Evolutionary conservation across 2,329 filamentous ascomycete genomes (phyloP), one percentile per base, ranked within the genome.

Genomic region (Pseudopyrenochaeta lycopersici): DNA sequence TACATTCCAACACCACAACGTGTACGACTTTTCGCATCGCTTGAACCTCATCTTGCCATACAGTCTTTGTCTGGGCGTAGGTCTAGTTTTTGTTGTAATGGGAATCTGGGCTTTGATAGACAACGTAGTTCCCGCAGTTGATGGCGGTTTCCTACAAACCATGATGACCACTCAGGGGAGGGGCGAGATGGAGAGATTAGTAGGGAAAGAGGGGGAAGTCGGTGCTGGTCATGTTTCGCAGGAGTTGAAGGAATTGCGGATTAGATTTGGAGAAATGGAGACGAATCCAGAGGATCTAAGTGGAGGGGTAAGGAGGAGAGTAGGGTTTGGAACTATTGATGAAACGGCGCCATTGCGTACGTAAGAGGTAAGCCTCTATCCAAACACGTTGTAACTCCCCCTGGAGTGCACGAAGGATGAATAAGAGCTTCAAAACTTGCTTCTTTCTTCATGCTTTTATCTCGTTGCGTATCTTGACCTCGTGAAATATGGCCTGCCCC

Each of bases 131-230:
- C 32, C 46, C 0, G 52, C 52, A 7, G 33, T 38, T 1, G 56
- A 62, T 35, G 55, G 55, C 9, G 58, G 58, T 1, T 62, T 62
- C 30, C 21, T 62, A 14, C 55, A 62, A 15, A 44, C 56, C 31
- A 48, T 58, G 55, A 56, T 46, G 30, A 18, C 58, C 17, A 61
- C 49, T 3, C 50, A n/a, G 14, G 55, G 58, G 2, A 23, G 41
- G 6, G 58, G 52, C 4, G 52, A 49, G 14, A 49, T 56, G 47
- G 52, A 54, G n/a, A 43, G 21, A 20, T 20, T 52, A 29, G 43
- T 36, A 11, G 32, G 21, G 18, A 14, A n/a, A 7, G 27, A 49
- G 11, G 11, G 11, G 12, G 31, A n/a, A 4, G 31, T 14, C 15
- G 11, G 31, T 14, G 4, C 12, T n/a, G 38, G 21, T n/a, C n/a